Base-by-base conservation (phyloP, 2,329 filamentous ascomycete species). In the Lasiodiplodia sp. region DNA sequence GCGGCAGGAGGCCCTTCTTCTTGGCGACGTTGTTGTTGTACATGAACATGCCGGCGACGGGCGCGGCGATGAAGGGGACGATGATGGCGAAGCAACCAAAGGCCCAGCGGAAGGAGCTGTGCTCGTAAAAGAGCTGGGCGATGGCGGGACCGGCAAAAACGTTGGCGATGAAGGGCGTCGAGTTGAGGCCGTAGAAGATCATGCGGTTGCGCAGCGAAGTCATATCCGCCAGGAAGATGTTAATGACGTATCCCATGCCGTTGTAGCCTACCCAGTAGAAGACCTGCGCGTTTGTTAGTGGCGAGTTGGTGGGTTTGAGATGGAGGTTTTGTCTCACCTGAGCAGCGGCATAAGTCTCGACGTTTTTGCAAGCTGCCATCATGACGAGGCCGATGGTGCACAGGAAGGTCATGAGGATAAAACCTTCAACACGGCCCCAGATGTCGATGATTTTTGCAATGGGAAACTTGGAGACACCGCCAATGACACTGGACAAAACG, bases 71-170 rank as follows among this genome's bases (percentile, higher is more conserved):
- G 55, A 85, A 78, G 1, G 90, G 89, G 3, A 88, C 81, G 69
- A 92, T 82, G 71, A 93, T 89, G 52, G 86, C 82, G 76, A 90
- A 92, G 72, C 86, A 83, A 25, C 89, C 91, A 73, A 89, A 92
- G 1, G 83, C 88, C 90, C 90, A 93, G 55, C 86, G 84, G 85
- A 87, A 91, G 8, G 84, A 81, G 3, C 85, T 82, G 0, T 83
- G 78, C 31, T 89, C 81, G 58, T 89, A 84, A 1, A 82, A 82
- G 7, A 71, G 62, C 3, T 73, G 66, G 37, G 77, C 74, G 2
- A 74, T 73, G 31, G 72, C 73, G 6, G 75, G 75, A 38, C 74
- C 76, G 4, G 77, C 64, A 72, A 75, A 78, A n/a, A 71, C 74
- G 11, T 73, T 78, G 68, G 76, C 74, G 64, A 78, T 72, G 73